These are phyloP conservation scores for Heteromeles arbutifolia DNA, from an alignment of 306 rosid genomes.

Conservation along the genomic window DNA sequence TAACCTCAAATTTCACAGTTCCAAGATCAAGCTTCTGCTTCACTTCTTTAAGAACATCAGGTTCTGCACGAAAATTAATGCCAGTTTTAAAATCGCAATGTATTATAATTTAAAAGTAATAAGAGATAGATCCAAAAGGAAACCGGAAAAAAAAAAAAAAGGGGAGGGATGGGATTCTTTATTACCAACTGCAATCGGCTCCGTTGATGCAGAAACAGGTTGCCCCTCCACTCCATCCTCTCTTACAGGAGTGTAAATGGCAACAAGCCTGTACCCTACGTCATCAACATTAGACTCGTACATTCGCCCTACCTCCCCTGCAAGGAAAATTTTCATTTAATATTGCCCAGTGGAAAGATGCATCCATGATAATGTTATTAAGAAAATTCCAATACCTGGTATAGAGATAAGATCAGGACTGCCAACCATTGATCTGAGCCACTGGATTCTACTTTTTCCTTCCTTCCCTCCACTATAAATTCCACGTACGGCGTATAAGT, in stretches of 20 bases:
- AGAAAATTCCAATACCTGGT: constrained; percentile 49
- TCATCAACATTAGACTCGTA: constrained; percentile 98
- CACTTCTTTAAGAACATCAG: constrained; percentile 93
- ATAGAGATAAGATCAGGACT: constrained; percentile 98
- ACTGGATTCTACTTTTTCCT: constrained; percentile 91
- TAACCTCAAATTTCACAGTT: constrained; percentile 94
- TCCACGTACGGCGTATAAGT: constrained; percentile 89
- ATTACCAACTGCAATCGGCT: constrained; percentile 92
- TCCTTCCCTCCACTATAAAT: constrained; percentile 92
- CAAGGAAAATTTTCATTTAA: constrained; percentile 17
- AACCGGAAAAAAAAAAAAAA: no score
- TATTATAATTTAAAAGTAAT: not conserved
- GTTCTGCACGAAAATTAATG: constrained; percentile 53
- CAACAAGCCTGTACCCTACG: constrained; percentile 92
- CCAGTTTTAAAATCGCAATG: not conserved
- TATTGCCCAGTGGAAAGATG: constrained; percentile 6
- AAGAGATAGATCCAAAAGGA: not conserved
- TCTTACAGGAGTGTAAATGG: constrained; percentile 89
- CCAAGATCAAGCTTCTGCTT: constrained; percentile 94
- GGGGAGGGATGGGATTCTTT: not conserved
- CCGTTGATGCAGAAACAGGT: constrained; percentile 88
- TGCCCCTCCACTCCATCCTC: constrained; percentile 94
- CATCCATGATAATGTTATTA: not conserved
- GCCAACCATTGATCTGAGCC: constrained; percentile 99
- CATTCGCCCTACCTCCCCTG: constrained; percentile 91